Evolutionary conservation across 2,329 filamentous ascomycete species (phyloP).

Genomic region (Alternaria dauci): DNA sequence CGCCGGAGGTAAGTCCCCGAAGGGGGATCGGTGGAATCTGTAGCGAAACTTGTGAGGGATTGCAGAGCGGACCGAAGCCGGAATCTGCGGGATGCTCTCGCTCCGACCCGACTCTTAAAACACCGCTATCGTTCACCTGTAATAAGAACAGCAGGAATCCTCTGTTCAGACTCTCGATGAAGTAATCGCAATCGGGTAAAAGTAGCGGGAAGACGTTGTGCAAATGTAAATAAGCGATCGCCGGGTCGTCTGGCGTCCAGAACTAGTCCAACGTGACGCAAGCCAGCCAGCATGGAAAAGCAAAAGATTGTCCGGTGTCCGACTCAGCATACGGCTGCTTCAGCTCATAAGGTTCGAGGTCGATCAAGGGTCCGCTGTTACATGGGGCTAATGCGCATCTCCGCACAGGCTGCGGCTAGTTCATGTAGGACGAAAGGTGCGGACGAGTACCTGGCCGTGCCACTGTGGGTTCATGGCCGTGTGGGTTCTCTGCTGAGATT

Average conservation of each 20-base stretch:
- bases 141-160: not conserved
- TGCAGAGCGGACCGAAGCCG: not conserved
- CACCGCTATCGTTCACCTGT: slow-evolving; percentile 2
- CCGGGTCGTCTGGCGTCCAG: not conserved
- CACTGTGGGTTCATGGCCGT: not conserved
- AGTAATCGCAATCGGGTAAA: not conserved
- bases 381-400: slow-evolving; percentile 5
- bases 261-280: slow-evolving; percentile 14
- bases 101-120: slow-evolving; percentile 4
- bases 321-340: slow-evolving; percentile 4
- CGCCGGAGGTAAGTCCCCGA: not conserved
- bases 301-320: slow-evolving; percentile 4
- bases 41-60: not conserved
- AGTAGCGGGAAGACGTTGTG: slow-evolving; percentile 1
- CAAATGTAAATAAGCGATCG: slow-evolving; percentile 2
- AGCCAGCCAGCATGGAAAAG: slow-evolving; percentile 18
- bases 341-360: slow-evolving; percentile 11
- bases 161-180: not conserved
- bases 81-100: not conserved
- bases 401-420: slow-evolving; percentile 16
- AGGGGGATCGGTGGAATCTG: slow-evolving; percentile 4
- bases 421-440: slow-evolving; percentile 5
- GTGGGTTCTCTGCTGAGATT: slow-evolving; percentile 1
- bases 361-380: slow-evolving; percentile 17
- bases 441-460: not conserved